These are phyloP conservation scores for Calocybe cyanea DNA, from an alignment of 768 basidiomycete genomes.

Conservation along the genomic window DNA sequence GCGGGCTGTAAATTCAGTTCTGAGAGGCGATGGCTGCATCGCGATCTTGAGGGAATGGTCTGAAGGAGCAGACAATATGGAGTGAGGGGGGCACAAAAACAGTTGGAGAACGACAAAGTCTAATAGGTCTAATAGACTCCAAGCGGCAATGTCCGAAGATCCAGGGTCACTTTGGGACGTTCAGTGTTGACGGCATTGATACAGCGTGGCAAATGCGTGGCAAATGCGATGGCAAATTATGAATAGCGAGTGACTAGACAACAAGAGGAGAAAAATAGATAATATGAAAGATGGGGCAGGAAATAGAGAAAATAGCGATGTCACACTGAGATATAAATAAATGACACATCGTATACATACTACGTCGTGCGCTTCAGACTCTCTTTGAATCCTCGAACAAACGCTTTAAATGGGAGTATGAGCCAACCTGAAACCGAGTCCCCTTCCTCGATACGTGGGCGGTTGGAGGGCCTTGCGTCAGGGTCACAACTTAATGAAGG, in stretches of 20 bases:
- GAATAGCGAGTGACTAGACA: conserved; percentile 7
- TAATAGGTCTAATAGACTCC: conserved; percentile 12
- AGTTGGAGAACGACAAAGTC: background rate
- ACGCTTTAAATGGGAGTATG: conserved; percentile 57
- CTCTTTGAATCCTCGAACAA: conserved; percentile 66
- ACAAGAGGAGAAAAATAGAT: conserved; percentile 1
- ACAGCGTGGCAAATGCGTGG: conserved; percentile 7
- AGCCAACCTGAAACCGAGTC: conserved; percentile 57
- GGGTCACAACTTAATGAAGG: conserved; percentile 19
- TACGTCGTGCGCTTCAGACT: conserved; percentile 33
- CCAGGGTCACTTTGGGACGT: conserved; percentile 1
- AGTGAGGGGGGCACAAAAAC: background rate
- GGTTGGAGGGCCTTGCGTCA: conserved; percentile 43
- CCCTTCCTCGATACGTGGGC: conserved; percentile 47
- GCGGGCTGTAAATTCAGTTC: background rate
- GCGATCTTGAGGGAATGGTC: background rate
- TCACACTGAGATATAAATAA: conserved; percentile 1
- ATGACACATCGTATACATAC: conserved; percentile 12
- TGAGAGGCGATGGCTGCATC: conserved; percentile 1
- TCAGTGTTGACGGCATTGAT: background rate
- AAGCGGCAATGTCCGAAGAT: conserved; percentile 15
- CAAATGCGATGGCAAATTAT: conserved; percentile 7
- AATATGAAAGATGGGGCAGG: background rate
- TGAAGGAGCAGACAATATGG: background rate
- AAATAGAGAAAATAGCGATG: background rate